Base-by-base conservation (phyloP, 371 early-diverging fungal species). In the Mortierella sp. region DNA sequence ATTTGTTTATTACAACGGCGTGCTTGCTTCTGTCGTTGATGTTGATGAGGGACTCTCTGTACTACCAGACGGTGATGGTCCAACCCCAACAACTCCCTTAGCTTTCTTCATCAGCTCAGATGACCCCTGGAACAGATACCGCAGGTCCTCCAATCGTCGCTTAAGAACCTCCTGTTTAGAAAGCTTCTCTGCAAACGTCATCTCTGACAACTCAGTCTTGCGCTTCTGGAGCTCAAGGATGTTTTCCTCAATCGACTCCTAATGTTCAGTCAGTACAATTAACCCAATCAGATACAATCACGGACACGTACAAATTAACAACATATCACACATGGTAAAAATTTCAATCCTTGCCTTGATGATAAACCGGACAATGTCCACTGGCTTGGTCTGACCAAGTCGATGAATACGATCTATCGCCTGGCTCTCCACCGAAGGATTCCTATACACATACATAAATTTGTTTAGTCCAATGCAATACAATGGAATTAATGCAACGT, bases 361-460 rank as follows among this genome's bases (percentile, higher is more conserved):
- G 26, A 86, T 74, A 22, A 90, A 76, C n/a, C 89, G 83, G 39
- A 88, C 83, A n/a, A 88, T 84, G 68, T 73, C 83, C 0, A 90
- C 90, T 9, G 85, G 85, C 37, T 86, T 88, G 1, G 70, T 83
- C 62, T 90, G 90, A 3, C 90, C 91, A 64, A 87, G 86, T 32
- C 91, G 87, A 65, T 90, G 91, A 12, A 95, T 92, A 68, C 97
- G 91, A 77, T 97, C 97, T 72, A 96, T 94, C 20, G 96, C 96
- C 83, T 96, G 95, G 12, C 90, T 84, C 73, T 95, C 94, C n/a
- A 93, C 91, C 0, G 90, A 88, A 20, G 86, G 90, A 76, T 96
- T 95, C 94, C 95, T 81, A 68, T 9, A 55, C 6, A 6, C n/a
- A 51, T 51, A 30, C 30, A 30, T 30, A 30, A 1, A 30, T 4